These are phyloP conservation scores for Schizochytrium sp. DNA, from an alignment of 108 stramenopile genomes.

Conservation along the genomic window DNA sequence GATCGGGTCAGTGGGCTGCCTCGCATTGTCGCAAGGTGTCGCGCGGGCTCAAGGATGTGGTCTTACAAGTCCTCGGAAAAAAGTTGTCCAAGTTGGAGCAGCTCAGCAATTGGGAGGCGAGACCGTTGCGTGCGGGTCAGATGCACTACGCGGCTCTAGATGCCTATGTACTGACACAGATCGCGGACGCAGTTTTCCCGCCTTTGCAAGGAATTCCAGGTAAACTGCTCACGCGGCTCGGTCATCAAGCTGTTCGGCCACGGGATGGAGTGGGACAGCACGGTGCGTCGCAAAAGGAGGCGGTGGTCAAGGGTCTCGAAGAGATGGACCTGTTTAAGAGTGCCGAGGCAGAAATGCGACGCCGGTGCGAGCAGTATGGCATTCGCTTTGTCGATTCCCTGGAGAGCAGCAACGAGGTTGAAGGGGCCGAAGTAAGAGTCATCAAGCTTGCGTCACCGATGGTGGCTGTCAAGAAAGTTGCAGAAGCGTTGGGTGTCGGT, in stretches of 20 bases:
- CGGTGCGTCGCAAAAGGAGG: too few relatives aligned
- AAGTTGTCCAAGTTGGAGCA: neutral
- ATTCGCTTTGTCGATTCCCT: too few relatives aligned
- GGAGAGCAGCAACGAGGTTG: too few relatives aligned
- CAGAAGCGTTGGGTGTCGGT: neutral
- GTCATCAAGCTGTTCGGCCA: too few relatives aligned
- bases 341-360: too few relatives aligned
- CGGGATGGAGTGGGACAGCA: too few relatives aligned
- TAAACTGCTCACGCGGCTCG: too few relatives aligned
- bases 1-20: neutral
- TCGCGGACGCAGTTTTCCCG: neutral
- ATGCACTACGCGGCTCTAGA: neutral
- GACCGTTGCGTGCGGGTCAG: neutral
- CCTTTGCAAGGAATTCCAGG: too few relatives aligned
- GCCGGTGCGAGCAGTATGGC: too few relatives aligned
- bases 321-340: too few relatives aligned
- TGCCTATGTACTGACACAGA: neutral
- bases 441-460: neutral
- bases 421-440: neutral
- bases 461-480: neutral
- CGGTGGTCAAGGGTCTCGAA: too few relatives aligned
- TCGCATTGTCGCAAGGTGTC: neutral
- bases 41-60: neutral
- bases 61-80: neutral
- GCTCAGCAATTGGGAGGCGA: neutral